Conservation (phyloP, 2,329 filamentous ascomycete species). For the Chrysoporthe deuterocubensis region DNA sequence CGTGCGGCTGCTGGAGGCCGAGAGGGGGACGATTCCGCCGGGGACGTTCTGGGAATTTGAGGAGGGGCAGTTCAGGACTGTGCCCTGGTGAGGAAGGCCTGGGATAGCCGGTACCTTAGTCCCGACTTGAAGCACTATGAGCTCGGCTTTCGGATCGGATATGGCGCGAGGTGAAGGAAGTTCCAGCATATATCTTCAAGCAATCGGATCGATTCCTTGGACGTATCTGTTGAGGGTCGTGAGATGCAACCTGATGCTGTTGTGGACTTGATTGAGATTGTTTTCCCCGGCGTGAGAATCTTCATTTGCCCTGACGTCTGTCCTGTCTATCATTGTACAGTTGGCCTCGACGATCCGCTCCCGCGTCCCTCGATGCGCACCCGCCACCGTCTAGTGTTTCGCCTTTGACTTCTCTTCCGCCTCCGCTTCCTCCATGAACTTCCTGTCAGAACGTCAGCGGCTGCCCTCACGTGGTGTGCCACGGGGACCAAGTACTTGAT, state of each 20-base stretch:
- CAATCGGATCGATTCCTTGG: neutral
- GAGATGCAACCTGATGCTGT: neutral
- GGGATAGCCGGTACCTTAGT: neutral
- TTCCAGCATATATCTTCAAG: neutral
- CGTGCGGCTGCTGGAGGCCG: conserved; percentile 28
- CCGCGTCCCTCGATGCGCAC: conserved; percentile 11
- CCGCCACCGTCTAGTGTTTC: conserved; percentile 43
- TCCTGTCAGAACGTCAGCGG: conserved; percentile 40
- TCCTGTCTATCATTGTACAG: conserved; percentile 27
- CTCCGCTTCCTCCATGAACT: conserved; percentile 51
- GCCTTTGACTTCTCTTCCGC: conserved; percentile 46
- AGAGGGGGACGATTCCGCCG: conserved; percentile 26
- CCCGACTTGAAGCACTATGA: neutral
- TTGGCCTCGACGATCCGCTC: neutral
- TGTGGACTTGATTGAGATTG: neutral
- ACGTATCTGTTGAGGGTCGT: neutral
- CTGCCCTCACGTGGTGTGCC: conserved; percentile 3
- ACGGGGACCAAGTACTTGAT: conserved; percentile 57
- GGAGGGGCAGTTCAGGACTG: conserved; percentile 28
- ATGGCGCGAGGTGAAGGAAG: neutral
- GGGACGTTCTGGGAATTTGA: conserved; percentile 31
- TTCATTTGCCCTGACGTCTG: conserved; percentile 21
- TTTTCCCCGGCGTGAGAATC: conserved; percentile 10
- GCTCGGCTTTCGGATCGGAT: neutral
- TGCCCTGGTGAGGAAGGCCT: conserved; percentile 27